Evolutionary conservation across 352 stramenopile genomes (phyloP), one percentile per base, ranked within the genome.

Genomic region (Globisporangium polare): DNA sequence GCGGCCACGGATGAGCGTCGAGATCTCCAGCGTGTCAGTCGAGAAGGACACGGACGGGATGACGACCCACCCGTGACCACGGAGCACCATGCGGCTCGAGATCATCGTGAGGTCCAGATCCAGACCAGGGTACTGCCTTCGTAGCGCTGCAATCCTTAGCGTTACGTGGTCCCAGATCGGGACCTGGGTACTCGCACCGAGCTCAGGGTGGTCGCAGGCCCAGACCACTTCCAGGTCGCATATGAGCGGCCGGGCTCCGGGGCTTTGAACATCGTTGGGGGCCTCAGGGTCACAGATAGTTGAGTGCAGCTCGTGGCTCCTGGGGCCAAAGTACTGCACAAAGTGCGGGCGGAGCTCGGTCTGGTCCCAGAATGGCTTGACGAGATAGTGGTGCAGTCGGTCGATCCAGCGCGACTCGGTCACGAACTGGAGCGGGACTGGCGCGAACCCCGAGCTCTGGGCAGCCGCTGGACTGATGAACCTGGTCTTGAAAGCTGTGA

Each of bases 381-480:
- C 33, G n/a, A 79, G 2, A 26, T 63, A 70, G 13, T 79, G 74
- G 43, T 82, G 64, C 4, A 82, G n/a, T 0, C 71, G 69, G 15
- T 82, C 74, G 46, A 82, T 58, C 74, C 74, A 79, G 6, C 63
- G 66, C 24, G 72, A 73, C 15, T 67, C 63, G 1, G 71, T 74
- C n/a, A 62, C 69, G 47, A 68, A 75, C 20, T 56, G 37, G 17
- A 60, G 53, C 3, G 15, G 29, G 2, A 1, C 5, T 10, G 18
- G 41, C 9, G 37, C 41, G 22, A 20, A 13, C 26, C 37, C 49
- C 27, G 39, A 4, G 6, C 58, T 47, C 27, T 62, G 18, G 0
- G 37, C 20, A 59, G 35, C 20, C 43, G 10, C 10, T 17, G 12
- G 22, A 20, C 45, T 0, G 13, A 53, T 18, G 22, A 15, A 29